Conservation (phyloP, 2,329 filamentous ascomycete genomes). For the Periconia sp. region DNA sequence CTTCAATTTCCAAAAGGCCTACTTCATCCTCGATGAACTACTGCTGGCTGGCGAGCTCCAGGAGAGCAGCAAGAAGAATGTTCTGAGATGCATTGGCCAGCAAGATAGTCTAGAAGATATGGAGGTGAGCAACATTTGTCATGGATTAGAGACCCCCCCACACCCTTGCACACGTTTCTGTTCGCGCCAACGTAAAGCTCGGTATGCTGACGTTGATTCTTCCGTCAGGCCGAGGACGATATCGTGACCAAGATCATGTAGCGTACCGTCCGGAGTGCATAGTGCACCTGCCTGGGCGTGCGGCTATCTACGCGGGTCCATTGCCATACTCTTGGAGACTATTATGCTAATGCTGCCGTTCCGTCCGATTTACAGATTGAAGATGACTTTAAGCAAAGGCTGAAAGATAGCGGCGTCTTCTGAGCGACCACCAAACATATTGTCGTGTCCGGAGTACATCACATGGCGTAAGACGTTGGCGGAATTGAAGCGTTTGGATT, state of each 20-base stretch:
- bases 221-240: constrained; percentile 80
- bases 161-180: constrained; percentile 24
- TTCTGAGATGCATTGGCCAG: constrained; percentile 92
- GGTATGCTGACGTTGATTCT: constrained; percentile 49
- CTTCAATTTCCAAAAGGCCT: constrained; percentile 99
- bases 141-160: constrained; percentile 13
- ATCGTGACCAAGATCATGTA: constrained; percentile 86
- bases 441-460: constrained; percentile 21
- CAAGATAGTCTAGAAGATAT: constrained; percentile 98
- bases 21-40: constrained; percentile 98
- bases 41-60: constrained; percentile 95
- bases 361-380: constrained; percentile 31
- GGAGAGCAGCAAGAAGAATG: constrained; percentile 99
- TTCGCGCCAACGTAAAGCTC: constrained; percentile 32
- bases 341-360: constrained; percentile 36
- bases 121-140: constrained; percentile 75
- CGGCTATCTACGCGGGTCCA: constrained; percentile 19
- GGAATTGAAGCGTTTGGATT: constrained; percentile 19
- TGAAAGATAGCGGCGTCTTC: constrained; percentile 39
- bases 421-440: constrained; percentile 18
- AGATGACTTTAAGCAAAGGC: constrained; percentile 37
- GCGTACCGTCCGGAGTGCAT: constrained; percentile 18
- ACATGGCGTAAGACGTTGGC: constrained; percentile 25
- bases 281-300: constrained; percentile 8
- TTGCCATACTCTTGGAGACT: constrained; percentile 18